phyloP scores from a whole-genome alignment of 1,284 basidiomycete species.

The Moesziomyces antarcticus region DNA sequence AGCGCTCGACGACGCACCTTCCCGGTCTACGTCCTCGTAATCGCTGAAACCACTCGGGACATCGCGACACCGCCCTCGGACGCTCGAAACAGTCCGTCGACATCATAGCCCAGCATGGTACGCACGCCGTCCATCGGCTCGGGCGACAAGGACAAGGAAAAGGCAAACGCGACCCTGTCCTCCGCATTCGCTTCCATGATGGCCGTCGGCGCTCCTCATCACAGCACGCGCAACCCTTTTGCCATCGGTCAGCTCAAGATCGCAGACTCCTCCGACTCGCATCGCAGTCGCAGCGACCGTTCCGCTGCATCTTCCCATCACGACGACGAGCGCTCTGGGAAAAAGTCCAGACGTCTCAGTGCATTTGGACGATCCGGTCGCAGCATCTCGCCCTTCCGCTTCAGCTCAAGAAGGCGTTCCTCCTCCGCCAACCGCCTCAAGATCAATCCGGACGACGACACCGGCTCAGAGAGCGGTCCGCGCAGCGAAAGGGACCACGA shows the following conservation, averaged over 20 bases:
- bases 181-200: slow-evolving; percentile 48
- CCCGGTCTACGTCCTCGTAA: too few relatives aligned
- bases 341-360: slow-evolving; percentile 19
- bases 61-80: too few relatives aligned
- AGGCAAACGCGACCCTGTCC: slow-evolving; percentile 25
- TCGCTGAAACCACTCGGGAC: too few relatives aligned
- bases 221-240: slow-evolving; percentile 32
- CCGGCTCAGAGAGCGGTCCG: slow-evolving; percentile 17
- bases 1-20: too few relatives aligned
- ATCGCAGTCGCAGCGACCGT: slow-evolving; percentile 2
- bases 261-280: slow-evolving; percentile 22
- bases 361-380: slow-evolving; percentile 32
- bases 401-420: slow-evolving; percentile 28
- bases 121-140: slow-evolving; percentile 31
- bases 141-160: slow-evolving; percentile 32
- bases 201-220: slow-evolving; percentile 35
- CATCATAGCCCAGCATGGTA: slow-evolving; percentile 12
- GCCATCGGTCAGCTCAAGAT: slow-evolving; percentile 35
- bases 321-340: slow-evolving; percentile 18
- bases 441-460: slow-evolving; percentile 24
- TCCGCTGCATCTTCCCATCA: slow-evolving; percentile 5
- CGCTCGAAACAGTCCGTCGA: too few relatives aligned
- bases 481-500: slow-evolving; percentile 29
- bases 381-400: slow-evolving; percentile 43
- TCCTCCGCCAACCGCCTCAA: slow-evolving; percentile 28